Percentiles rank a stretch among this genome's conserved stretches.
Evolutionary conservation across 2,329 filamentous ascomycete genomes (phyloP).

Genomic region (Colletotrichum destructivum): DNA sequence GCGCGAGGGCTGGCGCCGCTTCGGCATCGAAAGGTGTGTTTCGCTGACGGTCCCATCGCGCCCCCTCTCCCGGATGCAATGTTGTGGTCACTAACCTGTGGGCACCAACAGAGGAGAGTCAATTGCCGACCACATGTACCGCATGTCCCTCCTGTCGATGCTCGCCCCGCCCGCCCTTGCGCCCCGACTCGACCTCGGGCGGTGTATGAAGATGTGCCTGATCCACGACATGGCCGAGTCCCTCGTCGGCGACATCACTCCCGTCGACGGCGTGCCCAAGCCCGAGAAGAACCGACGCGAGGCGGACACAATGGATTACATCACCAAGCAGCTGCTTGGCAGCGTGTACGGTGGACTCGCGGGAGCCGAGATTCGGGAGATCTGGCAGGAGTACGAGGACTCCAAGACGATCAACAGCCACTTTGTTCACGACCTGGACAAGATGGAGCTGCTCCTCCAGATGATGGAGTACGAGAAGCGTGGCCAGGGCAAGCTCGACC

Average conservation of each 20-base stretch:
- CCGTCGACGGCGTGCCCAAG: slow-evolving; percentile 88
- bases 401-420: slow-evolving; percentile 84
- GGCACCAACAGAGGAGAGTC: slow-evolving; percentile 79
- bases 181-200: slow-evolving; percentile 79
- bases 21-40: slow-evolving; percentile 76
- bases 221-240: slow-evolving; percentile 98
- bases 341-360: slow-evolving; percentile 79
- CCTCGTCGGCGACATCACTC: slow-evolving; percentile 96
- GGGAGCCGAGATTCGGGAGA: slow-evolving; percentile 79
- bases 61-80: not conserved
- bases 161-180: slow-evolving; percentile 84
- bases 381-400: slow-evolving; percentile 98
- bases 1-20: slow-evolving; percentile 94
- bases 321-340: slow-evolving; percentile 80
- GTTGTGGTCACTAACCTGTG: slow-evolving; percentile 1
- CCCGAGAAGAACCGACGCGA: slow-evolving; percentile 91
- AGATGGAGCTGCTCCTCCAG: slow-evolving; percentile 94
- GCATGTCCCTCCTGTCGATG: slow-evolving; percentile 97
- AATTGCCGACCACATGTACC: slow-evolving; percentile 99
- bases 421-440: slow-evolving; percentile 97
- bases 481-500: slow-evolving; percentile 75
- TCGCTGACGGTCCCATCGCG: too few species aligned
- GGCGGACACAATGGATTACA: slow-evolving; percentile 91
- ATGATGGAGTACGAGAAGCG: slow-evolving; percentile 96
- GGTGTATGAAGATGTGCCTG: slow-evolving; percentile 95